Evolutionary conservation across 2,329 filamentous ascomycete species (phyloP).

Genomic region (Sphaerostilbella broomeana): DNA sequence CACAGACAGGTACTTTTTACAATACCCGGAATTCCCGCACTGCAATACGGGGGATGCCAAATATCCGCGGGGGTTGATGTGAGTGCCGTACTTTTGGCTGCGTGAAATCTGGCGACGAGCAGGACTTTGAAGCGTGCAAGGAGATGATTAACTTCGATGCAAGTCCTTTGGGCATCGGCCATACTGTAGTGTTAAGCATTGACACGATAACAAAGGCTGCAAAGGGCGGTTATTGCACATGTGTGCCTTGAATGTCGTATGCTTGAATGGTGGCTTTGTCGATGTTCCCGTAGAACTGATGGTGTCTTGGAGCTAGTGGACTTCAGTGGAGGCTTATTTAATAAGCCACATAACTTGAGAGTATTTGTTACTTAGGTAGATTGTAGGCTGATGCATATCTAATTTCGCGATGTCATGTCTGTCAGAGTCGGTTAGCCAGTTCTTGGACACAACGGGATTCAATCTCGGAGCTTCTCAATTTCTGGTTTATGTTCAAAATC

Average conservation of each 20-base stretch:
- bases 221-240: conserved; percentile 14
- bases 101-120: neutral
- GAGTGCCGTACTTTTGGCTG: conserved; percentile 12
- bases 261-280: neutral
- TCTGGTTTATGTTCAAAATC: no score
- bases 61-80: conserved; percentile 8
- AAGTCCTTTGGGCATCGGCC: neutral
- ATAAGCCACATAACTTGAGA: no score
- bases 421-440: no score
- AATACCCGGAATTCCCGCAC: conserved; percentile 14
- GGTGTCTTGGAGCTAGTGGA: neutral
- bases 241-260: conserved; percentile 2
- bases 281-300: neutral
- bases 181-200: conserved; percentile 7
- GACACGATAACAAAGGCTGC: neutral
- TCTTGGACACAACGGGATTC: no score
- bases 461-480: no score
- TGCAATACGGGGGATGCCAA: conserved; percentile 9
- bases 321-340: no score
- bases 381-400: no score
- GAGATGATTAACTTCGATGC: conserved; percentile 6
- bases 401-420: no score
- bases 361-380: no score
- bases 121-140: conserved; percentile 8
- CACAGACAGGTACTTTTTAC: conserved; percentile 9